phyloP scores from a whole-genome alignment of 441 rosid genomes.

The Gossypium gossypioides region DNA sequence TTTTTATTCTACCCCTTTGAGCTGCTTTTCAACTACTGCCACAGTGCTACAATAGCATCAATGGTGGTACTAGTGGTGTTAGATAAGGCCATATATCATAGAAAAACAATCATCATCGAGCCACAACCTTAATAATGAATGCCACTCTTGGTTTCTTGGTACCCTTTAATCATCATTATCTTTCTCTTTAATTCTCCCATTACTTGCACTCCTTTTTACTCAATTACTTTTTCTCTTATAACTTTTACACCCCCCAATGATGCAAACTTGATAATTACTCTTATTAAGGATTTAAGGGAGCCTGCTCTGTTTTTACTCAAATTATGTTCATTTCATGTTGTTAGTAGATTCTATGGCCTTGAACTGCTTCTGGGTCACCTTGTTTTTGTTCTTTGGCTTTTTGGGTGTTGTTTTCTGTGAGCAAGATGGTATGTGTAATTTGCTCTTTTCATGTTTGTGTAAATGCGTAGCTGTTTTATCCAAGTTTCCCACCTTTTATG shows the following conservation, averaged over 20 bases:
- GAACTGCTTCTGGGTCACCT: slow-evolving; percentile 33
- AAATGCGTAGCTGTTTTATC: not conserved
- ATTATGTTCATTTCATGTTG: not conserved
- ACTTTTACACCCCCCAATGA: not conserved
- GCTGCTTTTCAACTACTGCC: slow-evolving; percentile 7
- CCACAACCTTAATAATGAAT: slow-evolving; percentile 6
- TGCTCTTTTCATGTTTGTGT: not conserved
- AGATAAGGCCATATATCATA: not conserved
- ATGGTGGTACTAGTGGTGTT: not conserved
- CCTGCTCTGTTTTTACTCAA: not conserved
- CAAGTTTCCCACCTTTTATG: not conserved
- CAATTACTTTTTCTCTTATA: not conserved
- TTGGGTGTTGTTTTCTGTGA: slow-evolving; percentile 38
- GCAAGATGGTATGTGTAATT: slow-evolving; percentile 44
- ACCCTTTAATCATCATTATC: slow-evolving; percentile 20
- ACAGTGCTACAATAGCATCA: not conserved
- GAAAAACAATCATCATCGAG: slow-evolving; percentile 9
- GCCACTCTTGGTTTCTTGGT: slow-evolving; percentile 14
- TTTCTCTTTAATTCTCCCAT: slow-evolving; percentile 4
- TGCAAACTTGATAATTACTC: not conserved
- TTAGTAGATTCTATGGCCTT: slow-evolving; percentile 28
- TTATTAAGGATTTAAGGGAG: not conserved
- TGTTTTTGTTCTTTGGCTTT: slow-evolving; percentile 30
- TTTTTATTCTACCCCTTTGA: not conserved
- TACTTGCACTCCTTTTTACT: slow-evolving; percentile 1